Percentiles rank a stretch among this genome's conserved stretches.
These are phyloP conservation scores for Fraxinus excelsior DNA, from an alignment of 257 asterid genomes.

Conservation along the genomic window DNA sequence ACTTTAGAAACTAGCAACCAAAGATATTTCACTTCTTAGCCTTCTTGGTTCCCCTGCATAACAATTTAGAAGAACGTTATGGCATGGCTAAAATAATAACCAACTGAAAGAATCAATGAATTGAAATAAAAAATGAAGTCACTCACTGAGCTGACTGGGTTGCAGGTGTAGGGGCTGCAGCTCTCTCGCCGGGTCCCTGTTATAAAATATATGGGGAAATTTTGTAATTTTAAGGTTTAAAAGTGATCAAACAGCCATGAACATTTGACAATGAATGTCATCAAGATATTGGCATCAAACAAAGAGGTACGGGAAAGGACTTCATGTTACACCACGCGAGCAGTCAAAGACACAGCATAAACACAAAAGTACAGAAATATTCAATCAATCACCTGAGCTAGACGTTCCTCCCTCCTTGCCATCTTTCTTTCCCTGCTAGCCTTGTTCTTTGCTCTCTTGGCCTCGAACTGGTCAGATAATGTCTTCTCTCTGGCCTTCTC, in stretches of 20 bases:
- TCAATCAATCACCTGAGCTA: constrained; percentile 60
- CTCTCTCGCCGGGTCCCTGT: constrained; percentile 77
- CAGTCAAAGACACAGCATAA: neutral
- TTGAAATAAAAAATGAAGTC: neutral
- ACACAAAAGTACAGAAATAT: neutral
- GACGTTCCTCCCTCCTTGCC: constrained; percentile 89
- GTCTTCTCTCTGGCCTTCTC: constrained; percentile 97
- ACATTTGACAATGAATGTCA: neutral
- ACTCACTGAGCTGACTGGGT: constrained; percentile 73
- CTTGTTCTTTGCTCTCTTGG: constrained; percentile 95
- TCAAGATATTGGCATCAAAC: neutral
- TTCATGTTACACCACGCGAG: neutral
- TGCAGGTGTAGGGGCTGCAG: constrained; percentile 48
- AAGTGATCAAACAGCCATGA: neutral
- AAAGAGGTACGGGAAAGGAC: neutral
- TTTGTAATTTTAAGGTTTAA: neutral
- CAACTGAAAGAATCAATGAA: neutral
- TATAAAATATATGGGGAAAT: neutral
- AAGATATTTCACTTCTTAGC: constrained; percentile 58
- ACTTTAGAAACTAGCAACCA: constrained; percentile 11
- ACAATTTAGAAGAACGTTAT: neutral
- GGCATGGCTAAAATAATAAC: neutral
- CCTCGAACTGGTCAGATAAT: constrained; percentile 89
- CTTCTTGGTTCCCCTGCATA: constrained; percentile 70
- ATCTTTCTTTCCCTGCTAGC: constrained; percentile 91